These are phyloP conservation scores for Crataegus laevigata DNA, from an alignment of 306 rosid genomes.

Conservation along the genomic window DNA sequence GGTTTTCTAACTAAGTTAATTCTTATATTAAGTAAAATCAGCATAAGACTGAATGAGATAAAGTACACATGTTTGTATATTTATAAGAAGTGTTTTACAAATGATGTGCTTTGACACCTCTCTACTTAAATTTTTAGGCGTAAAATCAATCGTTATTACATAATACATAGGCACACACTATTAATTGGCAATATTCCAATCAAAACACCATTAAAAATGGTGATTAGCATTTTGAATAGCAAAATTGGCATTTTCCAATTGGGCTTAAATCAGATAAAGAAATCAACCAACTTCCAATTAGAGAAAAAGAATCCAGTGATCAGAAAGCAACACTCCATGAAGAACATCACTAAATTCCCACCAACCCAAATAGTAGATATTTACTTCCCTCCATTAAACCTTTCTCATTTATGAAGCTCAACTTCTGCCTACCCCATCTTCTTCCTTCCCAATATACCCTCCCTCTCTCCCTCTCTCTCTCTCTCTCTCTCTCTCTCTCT, in stretches of 20 bases:
- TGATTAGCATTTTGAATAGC: neutral
- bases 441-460: constrained; percentile 22
- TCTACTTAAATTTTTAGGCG: no score
- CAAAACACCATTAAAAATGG: neutral
- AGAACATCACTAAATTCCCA: constrained; percentile 65
- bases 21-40: no score
- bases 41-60: neutral
- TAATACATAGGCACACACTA: neutral
- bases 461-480: neutral
- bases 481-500: neutral
- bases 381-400: constrained; percentile 9
- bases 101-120: no score
- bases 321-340: constrained; percentile 14
- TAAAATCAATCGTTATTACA: neutral
- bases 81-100: neutral
- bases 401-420: constrained; percentile 44
- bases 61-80: no score
- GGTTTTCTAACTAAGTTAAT: rapidly evolving
- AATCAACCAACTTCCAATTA: neutral
- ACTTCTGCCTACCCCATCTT: constrained; percentile 16
- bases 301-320: neutral
- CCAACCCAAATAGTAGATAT: constrained; percentile 32
- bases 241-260: neutral
- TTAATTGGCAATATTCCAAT: neutral
- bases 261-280: neutral